phyloP scores from a whole-genome alignment of 352 stramenopile genomes.

The Discostella stelligera region DNA sequence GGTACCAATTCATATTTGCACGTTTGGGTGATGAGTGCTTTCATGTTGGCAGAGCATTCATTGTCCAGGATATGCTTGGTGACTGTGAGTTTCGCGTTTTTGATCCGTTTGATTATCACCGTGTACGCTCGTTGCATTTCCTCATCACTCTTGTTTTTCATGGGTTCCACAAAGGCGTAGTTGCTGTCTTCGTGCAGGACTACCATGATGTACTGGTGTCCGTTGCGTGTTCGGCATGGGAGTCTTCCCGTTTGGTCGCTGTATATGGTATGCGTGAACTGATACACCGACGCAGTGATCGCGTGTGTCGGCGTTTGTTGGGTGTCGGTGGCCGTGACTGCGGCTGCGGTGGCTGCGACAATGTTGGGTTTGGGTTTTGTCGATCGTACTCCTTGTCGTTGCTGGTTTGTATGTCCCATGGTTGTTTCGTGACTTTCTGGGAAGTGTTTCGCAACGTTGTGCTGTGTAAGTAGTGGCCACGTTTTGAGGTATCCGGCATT shows the following conservation, averaged over 20 bases:
- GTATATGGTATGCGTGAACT: conserved; percentile 9
- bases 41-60: conserved; percentile 21
- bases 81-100: conserved; percentile 1
- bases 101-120: conserved; percentile 12
- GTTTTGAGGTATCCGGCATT: background rate
- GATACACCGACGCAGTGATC: background rate
- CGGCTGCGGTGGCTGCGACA: background rate
- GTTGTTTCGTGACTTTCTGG: conserved; percentile 5
- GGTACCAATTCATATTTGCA: conserved; percentile 39
- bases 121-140: conserved; percentile 26
- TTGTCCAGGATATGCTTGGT: conserved; percentile 53
- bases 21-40: conserved; percentile 26
- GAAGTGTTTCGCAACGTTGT: conserved; percentile 20
- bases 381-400: conserved; percentile 6
- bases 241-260: conserved; percentile 49
- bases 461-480: conserved; percentile 18
- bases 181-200: conserved; percentile 47
- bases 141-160: conserved; percentile 18
- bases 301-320: background rate
- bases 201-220: conserved; percentile 22
- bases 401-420: conserved; percentile 26
- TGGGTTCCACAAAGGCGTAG: conserved; percentile 38
- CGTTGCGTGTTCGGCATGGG: conserved; percentile 19
- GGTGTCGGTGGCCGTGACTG: background rate
- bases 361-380: background rate